Evolutionary conservation across 2,329 filamentous ascomycete genomes (phyloP), one percentile per base, ranked within the genome.

Genomic region (Colletotrichum filicis): DNA sequence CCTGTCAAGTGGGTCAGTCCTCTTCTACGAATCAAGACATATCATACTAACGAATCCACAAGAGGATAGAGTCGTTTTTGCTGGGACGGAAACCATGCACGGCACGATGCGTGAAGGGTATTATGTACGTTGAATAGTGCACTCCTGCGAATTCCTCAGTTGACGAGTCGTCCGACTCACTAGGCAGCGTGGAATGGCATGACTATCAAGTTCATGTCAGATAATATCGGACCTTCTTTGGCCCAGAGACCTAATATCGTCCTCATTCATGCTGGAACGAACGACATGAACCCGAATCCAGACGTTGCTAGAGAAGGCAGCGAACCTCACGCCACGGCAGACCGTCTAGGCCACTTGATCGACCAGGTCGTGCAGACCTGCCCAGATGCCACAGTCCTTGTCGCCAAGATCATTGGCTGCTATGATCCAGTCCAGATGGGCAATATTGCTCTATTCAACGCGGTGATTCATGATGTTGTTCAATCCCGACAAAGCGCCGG

Each of bases 121-220:
- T 59, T 83, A 78, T 75, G 82, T 83, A 75, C 76, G 79, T 73
- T 46, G 26, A 11, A 26, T 24, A 19, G 64, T 22, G 79, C 3
- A 35, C 5, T 2, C 14, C 5, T 8, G 5, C 3, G 9, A 5
- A 2, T n/a, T n/a, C 2, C 24, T 19, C 14, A 12, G 28, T 30
- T 64, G 8, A 42, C 5, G 12, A 14, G 22, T 1, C 2, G n/a
- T 24, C 5, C 12, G 14, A 26, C 1, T 22, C 37, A n/a, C 8
- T 14, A 76, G 82, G 82, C 80, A 4, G 82, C 79, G 19, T 83
- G 82, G 82, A 76, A 77, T 19, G 82, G 80, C 16, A 82, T 80
- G 67, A 84, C 82, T 0, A 82, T 83, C n/a, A 69, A 80, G 49
- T 83, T 76, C 68, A 83, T 84, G 9, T 71, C 74, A 24, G 76